These are phyloP conservation scores for Rhinocladiella similis DNA, from an alignment of 2,329 filamentous ascomycete genomes.

Conservation along the genomic window DNA sequence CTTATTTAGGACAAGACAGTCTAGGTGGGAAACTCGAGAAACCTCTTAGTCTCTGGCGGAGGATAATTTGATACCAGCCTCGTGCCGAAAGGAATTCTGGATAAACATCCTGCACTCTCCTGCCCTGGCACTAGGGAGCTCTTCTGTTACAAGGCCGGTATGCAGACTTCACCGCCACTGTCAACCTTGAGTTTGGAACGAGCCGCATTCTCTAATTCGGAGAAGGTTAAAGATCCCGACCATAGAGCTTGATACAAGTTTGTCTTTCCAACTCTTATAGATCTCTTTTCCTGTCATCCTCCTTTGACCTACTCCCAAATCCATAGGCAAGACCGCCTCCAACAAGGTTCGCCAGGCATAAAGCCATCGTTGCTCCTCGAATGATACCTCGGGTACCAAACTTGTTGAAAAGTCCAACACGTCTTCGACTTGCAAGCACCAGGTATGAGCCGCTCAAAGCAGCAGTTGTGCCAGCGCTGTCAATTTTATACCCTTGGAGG, in stretches of 20 bases:
- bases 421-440: conserved; percentile 61
- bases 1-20: too few relatives aligned
- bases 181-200: neutral
- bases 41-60: too few relatives aligned
- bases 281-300: conserved; percentile 30
- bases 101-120: too few relatives aligned
- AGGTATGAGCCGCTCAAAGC: conserved; percentile 67
- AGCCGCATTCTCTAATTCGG: too few relatives aligned
- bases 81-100: too few relatives aligned
- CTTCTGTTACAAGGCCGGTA: too few relatives aligned
- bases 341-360: conserved; percentile 48
- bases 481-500: conserved; percentile 61
- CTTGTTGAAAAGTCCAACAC: conserved; percentile 47
- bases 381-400: conserved; percentile 46
- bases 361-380: conserved; percentile 46
- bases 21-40: too few relatives aligned
- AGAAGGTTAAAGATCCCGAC: too few relatives aligned
- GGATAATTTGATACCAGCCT: too few relatives aligned
- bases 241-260: too few relatives aligned
- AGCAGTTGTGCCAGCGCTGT: conserved; percentile 63
- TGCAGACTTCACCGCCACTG: too few relatives aligned
- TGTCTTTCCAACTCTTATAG: neutral
- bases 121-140: too few relatives aligned
- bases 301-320: conserved; percentile 42
- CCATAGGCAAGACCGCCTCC: conserved; percentile 49